Base-by-base conservation (phyloP, 306 rosid genomes). In the Nissolia schottii region DNA sequence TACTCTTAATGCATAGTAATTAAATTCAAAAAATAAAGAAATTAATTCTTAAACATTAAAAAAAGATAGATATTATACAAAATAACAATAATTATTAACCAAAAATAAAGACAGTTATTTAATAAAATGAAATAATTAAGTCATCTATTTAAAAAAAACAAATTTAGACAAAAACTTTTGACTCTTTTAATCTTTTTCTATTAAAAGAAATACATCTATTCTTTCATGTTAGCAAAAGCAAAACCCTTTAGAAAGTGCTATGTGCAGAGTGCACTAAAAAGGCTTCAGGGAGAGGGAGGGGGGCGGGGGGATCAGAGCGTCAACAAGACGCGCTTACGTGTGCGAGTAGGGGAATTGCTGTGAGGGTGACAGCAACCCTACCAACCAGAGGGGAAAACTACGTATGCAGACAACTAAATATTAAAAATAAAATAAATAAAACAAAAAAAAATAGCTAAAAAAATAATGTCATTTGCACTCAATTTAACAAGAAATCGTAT, bases 321-420 rank as follows among this genome's bases (percentile, higher is more conserved):
- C 73, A 67, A 45, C n/a, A n/a, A n/a, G n/a, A n/a, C 75, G 75
- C 75, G 65, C 75, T n/a, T 14, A 8, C 53, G 37, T 53, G 1
- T 69, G 75, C 34, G 75, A 69, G 18, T 54, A 45, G 55, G n/a
- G 65, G 12, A 37, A 55, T 46, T 23, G 54, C 28, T 35, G 40
- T 41, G 74, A 57, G 49, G 49, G 67, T 65, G 86, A 86, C 67
- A 63, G 85, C 70, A 72, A 72, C 75, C 88, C 74, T 67, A 65
- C 80, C 78, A 67, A 62, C 49, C 23, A 24, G 46, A 82, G 85
- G 58, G 62, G 63, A 84, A 65, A 77, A 63, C 82, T 55, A 78
- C 83, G 74, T 75, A 81, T 69, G 61, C 82, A 81, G 83, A 84
- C 86, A 74, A 78, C 70, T 74, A 76, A 84, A 61, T 74, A 76